Percentiles rank a stretch among this genome's conserved stretches.
phyloP scores from a whole-genome alignment of 2,329 filamentous ascomycete species.

The Trichoderma harzianum region DNA sequence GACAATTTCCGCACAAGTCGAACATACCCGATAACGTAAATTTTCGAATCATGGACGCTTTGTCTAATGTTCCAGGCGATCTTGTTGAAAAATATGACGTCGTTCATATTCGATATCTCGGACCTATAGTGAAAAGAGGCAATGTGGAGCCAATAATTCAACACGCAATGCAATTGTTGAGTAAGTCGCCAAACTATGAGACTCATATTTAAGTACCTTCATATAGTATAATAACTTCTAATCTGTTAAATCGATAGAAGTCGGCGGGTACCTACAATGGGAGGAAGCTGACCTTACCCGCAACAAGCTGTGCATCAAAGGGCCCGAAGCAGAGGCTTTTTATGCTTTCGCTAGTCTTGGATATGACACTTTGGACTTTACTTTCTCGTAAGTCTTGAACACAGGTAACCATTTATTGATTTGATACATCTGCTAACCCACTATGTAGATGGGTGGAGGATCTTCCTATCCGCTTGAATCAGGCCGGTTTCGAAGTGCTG shows the following conservation, averaged over 20 bases:
- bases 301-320: background rate
- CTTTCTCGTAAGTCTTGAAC: background rate
- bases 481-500: background rate
- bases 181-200: background rate
- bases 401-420: background rate
- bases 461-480: background rate
- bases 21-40: background rate
- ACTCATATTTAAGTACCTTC: background rate
- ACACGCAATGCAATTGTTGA: background rate
- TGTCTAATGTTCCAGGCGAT: background rate
- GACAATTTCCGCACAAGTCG: background rate
- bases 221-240: background rate
- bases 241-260: background rate
- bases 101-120: constrained; percentile 13
- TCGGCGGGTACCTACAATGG: constrained; percentile 1
- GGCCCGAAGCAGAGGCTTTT: background rate
- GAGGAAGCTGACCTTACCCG: background rate
- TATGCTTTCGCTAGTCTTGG: background rate
- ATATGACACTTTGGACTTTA: background rate
- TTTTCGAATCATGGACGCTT: background rate
- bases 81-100: constrained; percentile 8
- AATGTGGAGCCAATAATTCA: background rate
- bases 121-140: background rate
- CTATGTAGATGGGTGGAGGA: background rate
- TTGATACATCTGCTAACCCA: background rate